Conservation (phyloP, 805 yeast genomes). For the Sporopachydermia lactativora region DNA sequence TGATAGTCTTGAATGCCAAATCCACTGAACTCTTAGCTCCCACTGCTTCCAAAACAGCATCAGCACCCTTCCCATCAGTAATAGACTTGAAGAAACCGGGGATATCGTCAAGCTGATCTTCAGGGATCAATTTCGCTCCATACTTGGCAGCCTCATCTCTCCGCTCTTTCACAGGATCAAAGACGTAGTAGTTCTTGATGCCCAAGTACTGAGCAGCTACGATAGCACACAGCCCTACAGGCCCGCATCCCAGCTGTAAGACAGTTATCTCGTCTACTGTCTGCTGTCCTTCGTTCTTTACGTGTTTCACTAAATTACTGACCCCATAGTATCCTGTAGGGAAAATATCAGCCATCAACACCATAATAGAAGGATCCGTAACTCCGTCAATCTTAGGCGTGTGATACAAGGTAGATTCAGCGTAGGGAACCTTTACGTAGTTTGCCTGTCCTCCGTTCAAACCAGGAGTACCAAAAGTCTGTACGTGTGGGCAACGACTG, state of each 20-base stretch:
- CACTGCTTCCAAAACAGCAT: conserved; percentile 46
- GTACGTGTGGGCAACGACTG: conserved; percentile 38
- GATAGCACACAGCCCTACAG: conserved; percentile 42
- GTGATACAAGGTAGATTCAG: conserved; percentile 33
- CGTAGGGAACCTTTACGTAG: conserved; percentile 43
- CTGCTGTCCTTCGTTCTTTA: conserved; percentile 20
- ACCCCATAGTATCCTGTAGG: conserved; percentile 51
- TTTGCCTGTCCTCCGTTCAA: conserved; percentile 53
- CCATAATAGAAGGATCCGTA: conserved; percentile 29
- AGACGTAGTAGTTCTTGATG: conserved; percentile 29
- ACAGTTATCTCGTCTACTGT: conserved; percentile 24
- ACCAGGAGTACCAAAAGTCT: conserved; percentile 43
- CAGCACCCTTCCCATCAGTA: conserved; percentile 38
- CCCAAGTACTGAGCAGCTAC: conserved; percentile 30
- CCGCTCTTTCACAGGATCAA: conserved; percentile 35
- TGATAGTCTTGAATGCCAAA: conserved; percentile 36
- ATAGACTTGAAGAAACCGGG: conserved; percentile 20
- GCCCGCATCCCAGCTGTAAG: conserved; percentile 46
- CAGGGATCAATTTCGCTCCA: conserved; percentile 33
- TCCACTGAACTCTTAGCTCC: conserved; percentile 39
- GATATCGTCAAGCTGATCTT: conserved; percentile 29
- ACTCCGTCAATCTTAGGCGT: conserved; percentile 22
- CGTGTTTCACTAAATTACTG: conserved; percentile 29
- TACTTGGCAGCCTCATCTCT: conserved; percentile 28
- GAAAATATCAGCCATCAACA: conserved; percentile 50